phyloP scores from a whole-genome alignment of 768 basidiomycete genomes.

The Steccherinum ochraceum region DNA sequence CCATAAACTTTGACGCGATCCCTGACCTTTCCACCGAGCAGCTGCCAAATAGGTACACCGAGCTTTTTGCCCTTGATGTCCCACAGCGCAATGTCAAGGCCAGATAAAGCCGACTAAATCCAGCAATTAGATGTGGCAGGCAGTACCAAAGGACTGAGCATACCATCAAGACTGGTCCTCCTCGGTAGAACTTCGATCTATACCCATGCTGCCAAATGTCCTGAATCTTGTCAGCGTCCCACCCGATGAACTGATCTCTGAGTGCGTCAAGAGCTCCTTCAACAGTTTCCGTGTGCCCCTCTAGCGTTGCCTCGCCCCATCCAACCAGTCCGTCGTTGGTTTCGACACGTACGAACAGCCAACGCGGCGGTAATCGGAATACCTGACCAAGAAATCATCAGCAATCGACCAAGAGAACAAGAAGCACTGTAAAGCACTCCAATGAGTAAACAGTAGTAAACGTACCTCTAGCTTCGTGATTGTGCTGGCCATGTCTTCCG shows the following conservation, averaged over 20 bases:
- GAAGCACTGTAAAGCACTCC: too few species aligned
- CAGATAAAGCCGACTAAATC: slow-evolving; percentile 45
- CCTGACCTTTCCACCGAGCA: slow-evolving; percentile 65
- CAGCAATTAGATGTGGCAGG: slow-evolving; percentile 2
- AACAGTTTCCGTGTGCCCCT: slow-evolving; percentile 69
- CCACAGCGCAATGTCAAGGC: slow-evolving; percentile 68
- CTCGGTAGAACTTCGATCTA: slow-evolving; percentile 65
- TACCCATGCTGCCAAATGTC: slow-evolving; percentile 69
- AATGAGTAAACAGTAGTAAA: too few species aligned
- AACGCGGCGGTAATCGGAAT: slow-evolving; percentile 66
- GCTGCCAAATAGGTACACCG: slow-evolving; percentile 48
- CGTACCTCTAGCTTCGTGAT: neutral
- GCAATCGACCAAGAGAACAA: neutral
- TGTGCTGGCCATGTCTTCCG: neutral
- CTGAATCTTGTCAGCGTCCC: slow-evolving; percentile 59
- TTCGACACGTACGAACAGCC: slow-evolving; percentile 70
- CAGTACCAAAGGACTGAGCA: neutral
- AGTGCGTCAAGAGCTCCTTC: slow-evolving; percentile 62
- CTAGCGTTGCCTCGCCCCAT: slow-evolving; percentile 73
- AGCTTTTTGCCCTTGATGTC: slow-evolving; percentile 78
- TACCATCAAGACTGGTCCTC: slow-evolving; percentile 67
- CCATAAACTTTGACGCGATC: slow-evolving; percentile 53
- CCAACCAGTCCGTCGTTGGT: slow-evolving; percentile 58
- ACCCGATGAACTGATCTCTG: slow-evolving; percentile 51
- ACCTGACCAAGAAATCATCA: too few species aligned